These are phyloP conservation scores for Cryphonectria carpinicola DNA, from an alignment of 2,329 filamentous ascomycete species.

Conservation along the genomic window DNA sequence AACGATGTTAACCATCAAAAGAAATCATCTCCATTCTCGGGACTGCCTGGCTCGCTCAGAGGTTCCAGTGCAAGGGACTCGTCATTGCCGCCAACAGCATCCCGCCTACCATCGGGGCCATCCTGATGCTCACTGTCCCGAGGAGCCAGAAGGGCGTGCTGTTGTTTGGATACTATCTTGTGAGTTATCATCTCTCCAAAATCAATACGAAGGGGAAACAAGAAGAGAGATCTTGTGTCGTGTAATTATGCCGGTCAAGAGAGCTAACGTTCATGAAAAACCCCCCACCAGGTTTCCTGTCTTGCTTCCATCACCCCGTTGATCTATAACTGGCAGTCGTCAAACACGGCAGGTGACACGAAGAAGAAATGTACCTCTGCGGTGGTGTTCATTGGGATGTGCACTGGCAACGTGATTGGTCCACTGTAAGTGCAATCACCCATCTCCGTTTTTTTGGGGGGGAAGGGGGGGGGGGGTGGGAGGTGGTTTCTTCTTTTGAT, in stretches of 20 bases:
- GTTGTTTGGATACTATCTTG: constrained; percentile 56
- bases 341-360: constrained; percentile 70
- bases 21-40: constrained; percentile 64
- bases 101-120: constrained; percentile 45
- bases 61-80: constrained; percentile 47
- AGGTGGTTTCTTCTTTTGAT: no score
- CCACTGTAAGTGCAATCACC: constrained; percentile 46
- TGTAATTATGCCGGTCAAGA: not conserved
- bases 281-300: constrained; percentile 30
- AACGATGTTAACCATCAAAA: not conserved
- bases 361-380: constrained; percentile 70
- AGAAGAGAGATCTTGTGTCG: not conserved
- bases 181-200: constrained; percentile 31
- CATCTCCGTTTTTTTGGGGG: not conserved
- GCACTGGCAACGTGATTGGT: constrained; percentile 68
- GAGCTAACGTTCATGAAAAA: not conserved
- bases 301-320: constrained; percentile 50
- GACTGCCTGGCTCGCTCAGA: constrained; percentile 50
- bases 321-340: constrained; percentile 64
- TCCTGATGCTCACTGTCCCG: constrained; percentile 53
- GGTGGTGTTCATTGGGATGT: constrained; percentile 67
- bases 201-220: not conserved
- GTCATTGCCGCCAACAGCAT: constrained; percentile 45
- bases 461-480: no score
- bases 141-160: constrained; percentile 51